Evolutionary conservation across 1,284 basidiomycete genomes (phyloP).

Genomic region (Neonothopanus nambi): DNA sequence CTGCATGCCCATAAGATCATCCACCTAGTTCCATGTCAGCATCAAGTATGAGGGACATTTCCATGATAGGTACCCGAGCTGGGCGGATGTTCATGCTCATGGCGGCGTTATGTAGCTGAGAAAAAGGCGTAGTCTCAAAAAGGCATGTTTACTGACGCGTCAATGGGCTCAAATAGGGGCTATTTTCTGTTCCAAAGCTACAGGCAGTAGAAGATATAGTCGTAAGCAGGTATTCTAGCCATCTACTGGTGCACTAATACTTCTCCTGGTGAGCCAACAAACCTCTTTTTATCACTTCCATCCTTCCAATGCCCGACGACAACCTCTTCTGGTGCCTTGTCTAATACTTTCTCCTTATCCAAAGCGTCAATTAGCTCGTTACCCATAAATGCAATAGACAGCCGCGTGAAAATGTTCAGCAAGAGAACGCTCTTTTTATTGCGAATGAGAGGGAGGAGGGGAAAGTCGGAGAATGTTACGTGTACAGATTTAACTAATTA

Average conservation of each 20-base stretch:
- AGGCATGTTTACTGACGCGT: no score
- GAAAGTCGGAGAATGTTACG: conserved; percentile 61
- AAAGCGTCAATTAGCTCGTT: conserved; percentile 35
- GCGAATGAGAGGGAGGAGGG: conserved; percentile 42
- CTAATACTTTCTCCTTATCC: conserved; percentile 41
- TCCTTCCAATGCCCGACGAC: conserved; percentile 13
- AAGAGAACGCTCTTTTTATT: conserved; percentile 35
- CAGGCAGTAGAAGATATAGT: no score
- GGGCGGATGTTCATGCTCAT: no score
- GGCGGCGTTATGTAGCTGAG: no score
- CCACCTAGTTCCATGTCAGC: conserved; percentile 31
- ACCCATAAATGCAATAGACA: conserved; percentile 54
- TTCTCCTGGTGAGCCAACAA: conserved; percentile 11
- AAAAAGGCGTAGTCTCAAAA: no score
- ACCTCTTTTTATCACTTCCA: conserved; percentile 12
- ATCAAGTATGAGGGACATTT: no score
- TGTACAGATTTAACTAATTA: conserved; percentile 50
- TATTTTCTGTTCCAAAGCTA: no score
- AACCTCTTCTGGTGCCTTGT: conserved; percentile 9
- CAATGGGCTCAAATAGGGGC: no score
- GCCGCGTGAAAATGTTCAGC: conserved; percentile 40
- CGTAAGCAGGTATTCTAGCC: no score
- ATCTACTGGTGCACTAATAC: conserved; percentile 10
- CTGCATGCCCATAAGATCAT: conserved; percentile 78
- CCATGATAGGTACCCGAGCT: no score